Evolutionary conservation across 140 eudicot species (phyloP).

Genomic region (Cichorium intybus): DNA sequence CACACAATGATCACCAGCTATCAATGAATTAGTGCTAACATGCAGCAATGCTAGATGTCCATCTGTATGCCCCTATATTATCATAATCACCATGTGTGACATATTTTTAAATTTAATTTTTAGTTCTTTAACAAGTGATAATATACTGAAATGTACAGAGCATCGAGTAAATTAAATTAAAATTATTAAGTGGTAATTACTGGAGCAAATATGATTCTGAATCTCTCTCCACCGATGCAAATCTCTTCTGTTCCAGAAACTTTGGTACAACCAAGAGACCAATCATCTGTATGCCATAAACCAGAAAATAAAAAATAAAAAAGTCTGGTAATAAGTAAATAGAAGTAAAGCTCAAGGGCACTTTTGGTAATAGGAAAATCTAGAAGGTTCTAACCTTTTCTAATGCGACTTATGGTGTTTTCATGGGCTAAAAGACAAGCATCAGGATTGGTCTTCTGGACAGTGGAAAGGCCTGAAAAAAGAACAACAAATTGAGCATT

Average conservation of each 20-base stretch:
- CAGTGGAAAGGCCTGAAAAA: slow-evolving; percentile 74
- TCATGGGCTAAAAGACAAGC: slow-evolving; percentile 84
- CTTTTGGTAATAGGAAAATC: neutral
- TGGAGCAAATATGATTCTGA: slow-evolving; percentile 75
- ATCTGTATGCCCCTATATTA: slow-evolving; percentile 87
- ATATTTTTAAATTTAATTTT: neutral
- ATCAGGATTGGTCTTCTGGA: slow-evolving; percentile 79
- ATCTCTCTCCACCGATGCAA: slow-evolving; percentile 73
- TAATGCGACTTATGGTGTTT: slow-evolving; percentile 65
- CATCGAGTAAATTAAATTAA: neutral
- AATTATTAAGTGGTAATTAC: slow-evolving; percentile 35
- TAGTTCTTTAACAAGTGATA: neutral
- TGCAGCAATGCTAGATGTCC: slow-evolving; percentile 94
- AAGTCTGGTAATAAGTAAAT: too few species aligned
- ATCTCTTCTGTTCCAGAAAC: slow-evolving; percentile 83
- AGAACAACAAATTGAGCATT: slow-evolving; percentile 11
- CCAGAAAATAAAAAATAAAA: neutral
- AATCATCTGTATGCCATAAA: slow-evolving; percentile 54
- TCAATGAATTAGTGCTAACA: slow-evolving; percentile 68
- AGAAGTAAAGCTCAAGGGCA: neutral
- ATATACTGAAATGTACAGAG: slow-evolving; percentile 4
- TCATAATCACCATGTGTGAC: slow-evolving; percentile 9
- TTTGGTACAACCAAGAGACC: slow-evolving; percentile 60
- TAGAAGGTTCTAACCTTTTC: slow-evolving; percentile 41
- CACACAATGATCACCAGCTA: slow-evolving; percentile 96